These are phyloP conservation scores for Cordyceps militaris DNA, from an alignment of 2,329 filamentous ascomycete genomes.

Conservation along the genomic window DNA sequence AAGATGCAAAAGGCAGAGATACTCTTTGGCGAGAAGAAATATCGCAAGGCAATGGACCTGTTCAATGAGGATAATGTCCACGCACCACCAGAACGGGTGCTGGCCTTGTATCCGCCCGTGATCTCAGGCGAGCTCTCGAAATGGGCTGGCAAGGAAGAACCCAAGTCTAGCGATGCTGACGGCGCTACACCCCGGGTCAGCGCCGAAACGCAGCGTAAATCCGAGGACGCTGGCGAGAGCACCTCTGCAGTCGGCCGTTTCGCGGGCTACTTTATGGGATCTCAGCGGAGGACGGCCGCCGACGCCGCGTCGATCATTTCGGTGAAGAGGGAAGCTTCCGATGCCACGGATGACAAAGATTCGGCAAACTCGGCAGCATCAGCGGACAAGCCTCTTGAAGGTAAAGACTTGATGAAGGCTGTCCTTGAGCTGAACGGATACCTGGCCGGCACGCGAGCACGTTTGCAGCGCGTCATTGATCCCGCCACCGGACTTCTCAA, in stretches of 20 bases:
- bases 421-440: slow-evolving; percentile 81
- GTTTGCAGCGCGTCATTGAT: slow-evolving; percentile 55
- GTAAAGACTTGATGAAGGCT: slow-evolving; percentile 76
- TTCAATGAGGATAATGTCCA: slow-evolving; percentile 79
- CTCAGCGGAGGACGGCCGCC: slow-evolving; percentile 38
- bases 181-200: slow-evolving; percentile 18
- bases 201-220: slow-evolving; percentile 8
- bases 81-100: slow-evolving; percentile 81
- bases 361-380: slow-evolving; percentile 37
- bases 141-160: slow-evolving; percentile 39
- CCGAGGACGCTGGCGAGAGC: slow-evolving; percentile 22
- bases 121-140: slow-evolving; percentile 78
- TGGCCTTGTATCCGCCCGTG: slow-evolving; percentile 72
- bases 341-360: slow-evolving; percentile 46
- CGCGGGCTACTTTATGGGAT: slow-evolving; percentile 46
- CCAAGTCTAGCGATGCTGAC: slow-evolving; percentile 25
- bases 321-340: slow-evolving; percentile 35
- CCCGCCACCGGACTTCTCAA: slow-evolving; percentile 57
- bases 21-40: slow-evolving; percentile 77
- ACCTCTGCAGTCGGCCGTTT: slow-evolving; percentile 38
- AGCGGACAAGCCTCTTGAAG: slow-evolving; percentile 55
- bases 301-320: slow-evolving; percentile 57
- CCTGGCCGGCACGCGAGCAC: slow-evolving; percentile 73
- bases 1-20: slow-evolving; percentile 87
- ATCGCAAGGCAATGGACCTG: slow-evolving; percentile 77